Conservation (phyloP, 305 asterid genomes). For the Rubia peregrina region DNA sequence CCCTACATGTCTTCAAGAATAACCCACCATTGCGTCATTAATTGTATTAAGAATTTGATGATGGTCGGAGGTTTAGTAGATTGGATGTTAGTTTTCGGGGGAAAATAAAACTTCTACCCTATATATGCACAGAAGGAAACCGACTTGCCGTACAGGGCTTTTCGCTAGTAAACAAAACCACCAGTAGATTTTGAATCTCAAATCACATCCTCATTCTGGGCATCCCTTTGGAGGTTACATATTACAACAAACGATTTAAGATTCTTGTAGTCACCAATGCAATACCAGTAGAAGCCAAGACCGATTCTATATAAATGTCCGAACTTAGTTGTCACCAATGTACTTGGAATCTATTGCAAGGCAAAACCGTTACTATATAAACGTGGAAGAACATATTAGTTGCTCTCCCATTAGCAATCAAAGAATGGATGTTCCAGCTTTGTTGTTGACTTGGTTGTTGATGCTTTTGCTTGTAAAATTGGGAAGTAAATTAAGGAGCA, state of each 20-base stretch:
- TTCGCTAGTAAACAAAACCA: not conserved
- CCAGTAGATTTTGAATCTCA: not conserved
- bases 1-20: no score
- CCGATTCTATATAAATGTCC: not conserved
- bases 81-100: no score
- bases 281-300: not conserved
- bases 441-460: not conserved
- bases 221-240: not conserved
- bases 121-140: no score
- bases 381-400: not conserved
- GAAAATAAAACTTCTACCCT: no score
- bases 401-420: not conserved
- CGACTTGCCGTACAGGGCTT: not conserved
- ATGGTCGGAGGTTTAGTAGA: no score
- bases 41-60: no score
- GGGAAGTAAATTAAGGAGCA: not conserved
- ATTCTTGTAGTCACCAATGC: not conserved
- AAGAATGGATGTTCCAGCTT: not conserved
- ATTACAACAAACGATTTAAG: not conserved
- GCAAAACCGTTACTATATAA: not conserved
- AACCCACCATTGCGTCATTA: no score
- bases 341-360: not conserved
- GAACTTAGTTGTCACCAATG: not conserved
- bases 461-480: not conserved
- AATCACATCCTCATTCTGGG: not conserved